A percentile compares a stretch with the other conserved stretches of the same genome.
phyloP scores from a whole-genome alignment of 495 filamentous ascomycete species.

The Tuber borchii region DNA sequence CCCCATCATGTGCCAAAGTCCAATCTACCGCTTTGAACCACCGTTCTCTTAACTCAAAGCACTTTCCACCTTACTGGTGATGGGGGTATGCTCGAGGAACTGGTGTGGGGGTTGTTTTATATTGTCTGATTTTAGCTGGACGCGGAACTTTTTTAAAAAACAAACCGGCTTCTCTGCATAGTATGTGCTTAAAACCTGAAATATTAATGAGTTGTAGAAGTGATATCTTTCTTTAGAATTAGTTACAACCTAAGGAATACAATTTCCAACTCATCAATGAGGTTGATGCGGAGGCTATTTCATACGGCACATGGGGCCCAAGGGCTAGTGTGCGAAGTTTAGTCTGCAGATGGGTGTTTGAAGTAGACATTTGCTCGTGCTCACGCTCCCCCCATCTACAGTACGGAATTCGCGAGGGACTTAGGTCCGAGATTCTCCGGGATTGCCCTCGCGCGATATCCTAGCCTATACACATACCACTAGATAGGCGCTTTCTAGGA shows the following conservation, averaged over 20 bases:
- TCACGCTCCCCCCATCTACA: neutral
- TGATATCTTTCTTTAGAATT: neutral
- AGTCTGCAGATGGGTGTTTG: neutral
- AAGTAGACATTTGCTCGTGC: neutral
- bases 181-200: neutral
- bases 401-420: neutral
- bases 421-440: neutral
- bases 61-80: neutral
- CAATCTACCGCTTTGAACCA: too few relatives aligned
- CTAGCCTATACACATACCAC: neutral
- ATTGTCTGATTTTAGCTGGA: neutral
- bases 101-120: neutral
- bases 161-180: neutral
- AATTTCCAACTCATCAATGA: neutral
- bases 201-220: neutral
- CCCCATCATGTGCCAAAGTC: too few relatives aligned
- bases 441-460: neutral
- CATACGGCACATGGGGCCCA: neutral
- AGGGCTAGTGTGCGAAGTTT: neutral
- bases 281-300: neutral
- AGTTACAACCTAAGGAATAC: neutral
- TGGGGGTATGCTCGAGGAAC: neutral
- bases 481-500: neutral
- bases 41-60: neutral
- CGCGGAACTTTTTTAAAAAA: too few relatives aligned